Conservation (phyloP, 495 filamentous ascomycete species). For the Xylaria flabelliformis region DNA sequence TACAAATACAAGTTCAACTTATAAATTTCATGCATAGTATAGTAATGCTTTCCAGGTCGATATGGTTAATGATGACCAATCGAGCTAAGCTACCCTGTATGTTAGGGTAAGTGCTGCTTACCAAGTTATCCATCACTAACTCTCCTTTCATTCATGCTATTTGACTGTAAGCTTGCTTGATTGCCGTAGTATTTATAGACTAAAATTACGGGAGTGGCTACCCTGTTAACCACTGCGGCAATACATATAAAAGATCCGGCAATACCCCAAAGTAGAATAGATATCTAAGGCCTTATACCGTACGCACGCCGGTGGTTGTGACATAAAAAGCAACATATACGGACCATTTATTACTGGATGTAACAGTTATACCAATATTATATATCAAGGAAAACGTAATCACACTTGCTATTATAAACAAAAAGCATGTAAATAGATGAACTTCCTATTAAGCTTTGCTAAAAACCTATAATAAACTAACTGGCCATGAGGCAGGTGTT, state of each 20-base stretch:
- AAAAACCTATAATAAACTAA: neutral
- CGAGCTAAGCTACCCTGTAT: neutral
- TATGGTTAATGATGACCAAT: neutral
- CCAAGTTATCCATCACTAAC: neutral
- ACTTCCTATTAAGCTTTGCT: neutral
- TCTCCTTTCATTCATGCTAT: too few relatives aligned
- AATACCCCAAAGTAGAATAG: too few relatives aligned
- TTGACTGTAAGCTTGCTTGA: neutral
- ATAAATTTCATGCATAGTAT: neutral
- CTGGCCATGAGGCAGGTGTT: neutral
- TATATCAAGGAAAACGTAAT: neutral
- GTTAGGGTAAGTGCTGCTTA: slow-evolving; percentile 1
- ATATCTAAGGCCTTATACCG: too few relatives aligned
- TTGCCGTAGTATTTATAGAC: neutral
- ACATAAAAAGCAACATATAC: too few relatives aligned
- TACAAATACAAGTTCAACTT: slow-evolving; percentile 9
- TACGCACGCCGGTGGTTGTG: too few relatives aligned
- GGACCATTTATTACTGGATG: too few relatives aligned
- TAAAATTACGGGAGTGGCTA: too few relatives aligned
- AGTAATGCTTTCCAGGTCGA: neutral
- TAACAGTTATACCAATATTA: too few relatives aligned
- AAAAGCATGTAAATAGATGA: neutral
- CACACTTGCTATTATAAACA: neutral
- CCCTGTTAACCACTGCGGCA: too few relatives aligned
- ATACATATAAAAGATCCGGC: too few relatives aligned